Conservation (phyloP, 2,329 filamentous ascomycete genomes). For the Ophiostoma australiae region DNA sequence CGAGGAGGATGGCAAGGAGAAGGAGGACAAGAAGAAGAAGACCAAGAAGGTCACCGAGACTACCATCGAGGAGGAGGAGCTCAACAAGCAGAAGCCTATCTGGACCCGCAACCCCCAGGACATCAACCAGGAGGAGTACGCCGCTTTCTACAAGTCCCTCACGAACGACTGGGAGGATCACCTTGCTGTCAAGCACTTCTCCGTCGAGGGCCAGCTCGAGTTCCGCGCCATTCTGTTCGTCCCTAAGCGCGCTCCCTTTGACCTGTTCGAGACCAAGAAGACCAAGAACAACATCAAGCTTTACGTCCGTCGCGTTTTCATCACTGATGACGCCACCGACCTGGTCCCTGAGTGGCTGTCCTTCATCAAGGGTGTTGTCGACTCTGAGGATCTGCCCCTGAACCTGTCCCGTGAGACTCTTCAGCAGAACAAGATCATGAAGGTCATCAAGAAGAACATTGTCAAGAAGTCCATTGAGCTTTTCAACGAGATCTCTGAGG, state of each 20-base stretch:
- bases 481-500: conserved; percentile 97
- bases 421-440: conserved; percentile 99
- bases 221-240: conserved; percentile 99
- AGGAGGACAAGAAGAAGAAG: conserved; percentile 83
- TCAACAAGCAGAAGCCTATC: conserved; percentile 99
- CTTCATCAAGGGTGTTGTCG: conserved; percentile 99
- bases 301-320: conserved; percentile 99
- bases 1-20: conserved; percentile 74
- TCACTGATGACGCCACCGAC: conserved; percentile 98
- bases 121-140: conserved; percentile 95
- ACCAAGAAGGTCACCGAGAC: conserved; percentile 99
- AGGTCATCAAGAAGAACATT: conserved; percentile 99
- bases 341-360: conserved; percentile 98
- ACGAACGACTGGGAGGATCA: conserved; percentile 99
- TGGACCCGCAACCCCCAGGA: conserved; percentile 98
- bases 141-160: conserved; percentile 99
- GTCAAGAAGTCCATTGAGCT: conserved; percentile 99
- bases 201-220: conserved; percentile 99
- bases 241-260: conserved; percentile 98
- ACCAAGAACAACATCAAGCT: conserved; percentile 99
- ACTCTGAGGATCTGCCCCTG: conserved; percentile 98
- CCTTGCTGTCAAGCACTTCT: conserved; percentile 99
- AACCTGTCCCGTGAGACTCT: conserved; percentile 99
- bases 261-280: conserved; percentile 99
- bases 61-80: conserved; percentile 97